Evolutionary conservation across 345 rosid genomes (phyloP).

Genomic region (Pseudoturritis turrita): DNA sequence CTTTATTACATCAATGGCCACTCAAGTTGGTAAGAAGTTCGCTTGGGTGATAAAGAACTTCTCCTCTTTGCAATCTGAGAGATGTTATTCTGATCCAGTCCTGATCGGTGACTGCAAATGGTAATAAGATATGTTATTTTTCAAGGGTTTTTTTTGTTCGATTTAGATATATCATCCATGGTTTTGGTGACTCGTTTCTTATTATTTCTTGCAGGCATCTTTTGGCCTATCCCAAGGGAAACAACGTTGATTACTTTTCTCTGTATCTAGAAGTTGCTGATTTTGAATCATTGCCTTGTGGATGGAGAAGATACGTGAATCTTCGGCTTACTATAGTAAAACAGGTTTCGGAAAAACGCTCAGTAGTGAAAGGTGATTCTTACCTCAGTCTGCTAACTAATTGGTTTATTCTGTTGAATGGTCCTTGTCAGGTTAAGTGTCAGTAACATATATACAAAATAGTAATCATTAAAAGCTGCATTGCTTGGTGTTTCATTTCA

Average conservation of each 20-base stretch:
- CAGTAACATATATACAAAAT: too few relatives aligned
- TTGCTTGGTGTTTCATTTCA: too few relatives aligned
- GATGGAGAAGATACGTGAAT: constrained; percentile 76
- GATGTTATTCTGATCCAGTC: neutral
- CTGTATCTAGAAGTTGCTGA: constrained; percentile 66
- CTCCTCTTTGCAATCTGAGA: neutral
- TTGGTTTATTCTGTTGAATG: neutral
- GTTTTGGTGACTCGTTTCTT: too few relatives aligned
- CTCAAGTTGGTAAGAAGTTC: neutral
- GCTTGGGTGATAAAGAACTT: neutral
- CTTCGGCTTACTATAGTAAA: constrained; percentile 59
- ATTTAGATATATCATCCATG: too few relatives aligned
- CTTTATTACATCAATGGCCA: neutral
- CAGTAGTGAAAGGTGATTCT: too few relatives aligned
- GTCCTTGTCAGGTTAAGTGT: too few relatives aligned
- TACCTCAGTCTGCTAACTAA: too few relatives aligned
- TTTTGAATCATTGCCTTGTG: constrained; percentile 51
- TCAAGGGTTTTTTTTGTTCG: neutral
- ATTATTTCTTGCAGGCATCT: constrained; percentile 57
- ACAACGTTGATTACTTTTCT: constrained; percentile 58
- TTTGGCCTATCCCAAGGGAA: constrained; percentile 58
- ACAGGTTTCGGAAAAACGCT: constrained; percentile 47
- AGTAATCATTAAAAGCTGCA: too few relatives aligned
- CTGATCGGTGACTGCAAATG: neutral
- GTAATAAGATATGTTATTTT: neutral